phyloP scores from a whole-genome alignment of 2,329 filamentous ascomycete species.

The Hysterium pulicare region DNA sequence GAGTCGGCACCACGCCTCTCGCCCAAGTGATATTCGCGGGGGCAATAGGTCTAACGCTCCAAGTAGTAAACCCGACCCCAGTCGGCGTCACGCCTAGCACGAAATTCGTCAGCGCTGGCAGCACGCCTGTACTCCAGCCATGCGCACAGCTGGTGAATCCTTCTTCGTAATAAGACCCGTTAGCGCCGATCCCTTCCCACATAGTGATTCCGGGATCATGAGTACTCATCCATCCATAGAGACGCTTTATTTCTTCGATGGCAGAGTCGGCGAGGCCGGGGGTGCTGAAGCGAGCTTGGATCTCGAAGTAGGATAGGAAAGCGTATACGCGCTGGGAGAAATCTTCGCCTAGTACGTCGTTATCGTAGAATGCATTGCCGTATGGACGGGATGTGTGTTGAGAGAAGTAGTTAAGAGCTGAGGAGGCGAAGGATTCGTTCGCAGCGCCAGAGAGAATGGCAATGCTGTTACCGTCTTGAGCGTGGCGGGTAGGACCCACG shows the following conservation, averaged over 20 bases:
- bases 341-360: not conserved
- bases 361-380: slow-evolving; percentile 3
- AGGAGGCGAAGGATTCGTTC: not conserved
- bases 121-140: slow-evolving; percentile 1
- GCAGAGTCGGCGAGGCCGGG: not conserved
- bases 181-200: not conserved
- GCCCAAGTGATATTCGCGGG: not conserved
- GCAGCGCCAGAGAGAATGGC: slow-evolving; percentile 1
- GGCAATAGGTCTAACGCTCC: not conserved
- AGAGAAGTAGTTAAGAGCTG: not conserved
- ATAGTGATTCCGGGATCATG: slow-evolving; percentile 1
- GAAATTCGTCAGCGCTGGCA: not conserved
- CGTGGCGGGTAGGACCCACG: not conserved
- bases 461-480: slow-evolving; percentile 8
- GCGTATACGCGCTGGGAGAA: not conserved
- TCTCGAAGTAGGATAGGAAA: slow-evolving; percentile 4
- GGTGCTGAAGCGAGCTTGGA: not conserved
- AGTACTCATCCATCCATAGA: slow-evolving; percentile 1
- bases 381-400: not conserved
- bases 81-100: slow-evolving; percentile 1
- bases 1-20: not conserved
- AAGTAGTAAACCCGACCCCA: not conserved
- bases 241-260: slow-evolving; percentile 1
- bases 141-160: slow-evolving; percentile 1
- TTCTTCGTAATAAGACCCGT: not conserved